These are phyloP conservation scores for Penicillium sumatraense DNA, from an alignment of 2,329 filamentous ascomycete genomes.

Conservation along the genomic window DNA sequence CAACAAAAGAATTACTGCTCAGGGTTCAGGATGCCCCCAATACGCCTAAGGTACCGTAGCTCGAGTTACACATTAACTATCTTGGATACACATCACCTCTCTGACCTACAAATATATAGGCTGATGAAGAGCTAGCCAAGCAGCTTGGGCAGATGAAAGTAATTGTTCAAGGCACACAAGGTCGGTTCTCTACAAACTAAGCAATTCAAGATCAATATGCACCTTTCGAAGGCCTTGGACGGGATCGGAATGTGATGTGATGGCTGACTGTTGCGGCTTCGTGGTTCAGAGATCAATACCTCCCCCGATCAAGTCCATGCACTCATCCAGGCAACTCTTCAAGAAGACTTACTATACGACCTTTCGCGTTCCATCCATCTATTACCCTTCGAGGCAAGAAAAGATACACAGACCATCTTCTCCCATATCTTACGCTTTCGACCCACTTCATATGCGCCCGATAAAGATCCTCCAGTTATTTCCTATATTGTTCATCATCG, in stretches of 20 bases:
- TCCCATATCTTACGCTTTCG: constrained; percentile 93
- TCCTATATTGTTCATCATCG: constrained; percentile 86
- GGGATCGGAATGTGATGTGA: constrained; percentile 11
- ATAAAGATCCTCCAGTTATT: constrained; percentile 80
- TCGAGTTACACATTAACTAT: no score
- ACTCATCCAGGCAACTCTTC: constrained; percentile 80
- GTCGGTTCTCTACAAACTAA: constrained; percentile 50
- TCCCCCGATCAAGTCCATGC: constrained; percentile 86
- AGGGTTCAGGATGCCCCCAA: constrained; percentile 64
- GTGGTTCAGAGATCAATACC: constrained; percentile 73
- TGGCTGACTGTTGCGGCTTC: constrained; percentile 9
- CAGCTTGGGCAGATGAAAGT: constrained; percentile 90
- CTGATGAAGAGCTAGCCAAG: constrained; percentile 82
- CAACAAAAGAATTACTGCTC: constrained; percentile 66
- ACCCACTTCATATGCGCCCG: constrained; percentile 62
- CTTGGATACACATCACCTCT: constrained; percentile 59
- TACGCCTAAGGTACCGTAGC: constrained; percentile 57
- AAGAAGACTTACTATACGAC: constrained; percentile 85
- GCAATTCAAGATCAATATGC: not conserved
- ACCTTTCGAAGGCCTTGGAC: not conserved
- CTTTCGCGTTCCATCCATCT: constrained; percentile 82
- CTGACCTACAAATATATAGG: constrained; percentile 66
- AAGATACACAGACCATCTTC: constrained; percentile 94
- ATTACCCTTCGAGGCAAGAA: constrained; percentile 92
- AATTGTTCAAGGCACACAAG: constrained; percentile 89